Evolutionary conservation across 805 yeast species (phyloP), one percentile per base, ranked within the genome.

Genomic region (Starmerella roubikii): DNA sequence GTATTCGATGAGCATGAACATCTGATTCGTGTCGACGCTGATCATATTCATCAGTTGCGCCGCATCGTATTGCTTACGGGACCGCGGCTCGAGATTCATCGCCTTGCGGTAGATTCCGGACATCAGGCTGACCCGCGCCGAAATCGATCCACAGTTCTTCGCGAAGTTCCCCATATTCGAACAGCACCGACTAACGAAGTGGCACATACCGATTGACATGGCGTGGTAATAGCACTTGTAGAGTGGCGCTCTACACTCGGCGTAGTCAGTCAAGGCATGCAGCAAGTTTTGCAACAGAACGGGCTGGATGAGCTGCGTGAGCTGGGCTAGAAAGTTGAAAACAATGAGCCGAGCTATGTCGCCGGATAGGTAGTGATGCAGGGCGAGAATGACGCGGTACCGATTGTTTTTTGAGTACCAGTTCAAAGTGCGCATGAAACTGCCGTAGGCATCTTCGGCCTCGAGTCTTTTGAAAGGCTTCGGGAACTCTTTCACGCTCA

Each of bases 11-110:
- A 83, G 64, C 49, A 78, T 88, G 55, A 81, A 91, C 38, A 86
- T 62, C 64, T 93, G 75, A 58, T 79, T 91, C 3, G 84, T 74
- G 62, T 86, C 97, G 31, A 86, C 94, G 42, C 91, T 78, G 93
- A 86, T 81, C 53, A 86, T 66, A 55, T 84, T 86, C 48, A 86
- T 95, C 53, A 86, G 78, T 57, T 84, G 94, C 53, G 96, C 94
- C 4, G 93, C 78, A 26, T 81, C 74, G 35, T 79, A 75, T 17
- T 67, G 65, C 30, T 67, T 67, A 46, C 78, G 69, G 10, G 82
- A 69, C 30, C 72, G 74, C 4, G 76, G 70, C 1, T 91, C 72
- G n/a, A 85, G 58, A n/a, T 55, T 63, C 46, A 84, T 61, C 0
- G 91, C 68, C 55, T 85, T 85, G 37, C 73, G 70, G 54, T 79